Conservation (phyloP, 345 rosid species). For the Salix viminalis region DNA sequence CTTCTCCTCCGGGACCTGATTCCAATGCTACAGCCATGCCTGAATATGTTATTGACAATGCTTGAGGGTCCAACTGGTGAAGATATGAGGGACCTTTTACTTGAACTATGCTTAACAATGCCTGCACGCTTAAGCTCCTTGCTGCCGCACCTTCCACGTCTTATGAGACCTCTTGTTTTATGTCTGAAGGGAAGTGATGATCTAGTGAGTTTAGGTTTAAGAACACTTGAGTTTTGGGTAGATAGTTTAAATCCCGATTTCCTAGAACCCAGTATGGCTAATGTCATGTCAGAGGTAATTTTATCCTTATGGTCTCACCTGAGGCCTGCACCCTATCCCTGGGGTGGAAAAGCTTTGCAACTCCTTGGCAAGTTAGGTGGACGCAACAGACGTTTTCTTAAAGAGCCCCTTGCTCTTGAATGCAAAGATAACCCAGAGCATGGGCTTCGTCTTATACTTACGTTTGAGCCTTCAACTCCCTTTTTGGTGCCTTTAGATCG, state of each 20-base stretch:
- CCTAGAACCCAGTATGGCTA: conserved; percentile 96
- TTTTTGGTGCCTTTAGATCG: conserved; percentile 92
- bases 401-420: conserved; percentile 94
- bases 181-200: conserved; percentile 88
- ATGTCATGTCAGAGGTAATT: conserved; percentile 93
- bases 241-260: conserved; percentile 98
- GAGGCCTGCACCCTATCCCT: conserved; percentile 88
- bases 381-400: conserved; percentile 90
- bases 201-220: conserved; percentile 78
- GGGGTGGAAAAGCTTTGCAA: conserved; percentile 92
- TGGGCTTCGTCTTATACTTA: conserved; percentile 91
- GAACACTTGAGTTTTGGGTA: conserved; percentile 99
- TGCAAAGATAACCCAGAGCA: conserved; percentile 99
- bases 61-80: conserved; percentile 96
- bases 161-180: conserved; percentile 91
- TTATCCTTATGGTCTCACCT: conserved; percentile 96
- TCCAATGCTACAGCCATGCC: conserved; percentile 86
- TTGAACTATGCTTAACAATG: conserved; percentile 86
- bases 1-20: conserved; percentile 80
- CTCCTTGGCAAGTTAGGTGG: conserved; percentile 98
- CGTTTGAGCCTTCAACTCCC: conserved; percentile 92
- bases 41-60: conserved; percentile 86
- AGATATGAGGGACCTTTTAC: conserved; percentile 84
- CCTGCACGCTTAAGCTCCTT: conserved; percentile 98
- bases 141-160: conserved; percentile 83